These are phyloP conservation scores for Coemansia aciculifera DNA, from an alignment of 192 early-diverging fungal species.

Conservation along the genomic window DNA sequence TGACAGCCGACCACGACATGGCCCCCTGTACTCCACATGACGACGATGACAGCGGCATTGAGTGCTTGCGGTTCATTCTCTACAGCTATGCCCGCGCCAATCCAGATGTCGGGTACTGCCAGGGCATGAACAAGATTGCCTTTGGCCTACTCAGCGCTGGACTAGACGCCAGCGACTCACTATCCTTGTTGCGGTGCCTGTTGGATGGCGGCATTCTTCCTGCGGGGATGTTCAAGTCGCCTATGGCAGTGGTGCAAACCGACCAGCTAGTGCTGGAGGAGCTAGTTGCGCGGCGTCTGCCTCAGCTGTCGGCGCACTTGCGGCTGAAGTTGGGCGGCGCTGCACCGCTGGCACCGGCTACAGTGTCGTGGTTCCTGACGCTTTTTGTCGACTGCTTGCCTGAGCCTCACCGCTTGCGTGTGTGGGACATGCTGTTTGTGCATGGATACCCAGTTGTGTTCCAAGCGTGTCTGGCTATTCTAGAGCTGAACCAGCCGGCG, in stretches of 20 bases:
- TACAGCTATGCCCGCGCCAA: constrained; percentile 34
- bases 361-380: constrained; percentile 60
- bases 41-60: constrained; percentile 4
- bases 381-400: constrained; percentile 58
- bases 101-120: constrained; percentile 58
- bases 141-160: constrained; percentile 55
- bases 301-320: constrained; percentile 50
- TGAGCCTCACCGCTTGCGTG: constrained; percentile 50
- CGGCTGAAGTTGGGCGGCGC: constrained; percentile 40
- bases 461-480: constrained; percentile 53
- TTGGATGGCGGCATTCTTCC: constrained; percentile 55
- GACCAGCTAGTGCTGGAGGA: constrained; percentile 59
- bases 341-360: constrained; percentile 51
- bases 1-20: not conserved
- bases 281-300: constrained; percentile 55
- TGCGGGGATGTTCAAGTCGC: constrained; percentile 53
- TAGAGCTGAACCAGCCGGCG: constrained; percentile 50
- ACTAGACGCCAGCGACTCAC: constrained; percentile 48
- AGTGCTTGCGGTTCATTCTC: constrained; percentile 31
- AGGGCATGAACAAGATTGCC: constrained; percentile 62
- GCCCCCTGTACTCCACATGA: not conserved
- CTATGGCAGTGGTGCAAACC: constrained; percentile 53
- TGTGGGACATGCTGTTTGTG: constrained; percentile 62
- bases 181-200: constrained; percentile 51
- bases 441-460: constrained; percentile 56